These are phyloP conservation scores for Geotrichum macrosporum DNA, from an alignment of 1,139 yeast genomes.

Conservation along the genomic window DNA sequence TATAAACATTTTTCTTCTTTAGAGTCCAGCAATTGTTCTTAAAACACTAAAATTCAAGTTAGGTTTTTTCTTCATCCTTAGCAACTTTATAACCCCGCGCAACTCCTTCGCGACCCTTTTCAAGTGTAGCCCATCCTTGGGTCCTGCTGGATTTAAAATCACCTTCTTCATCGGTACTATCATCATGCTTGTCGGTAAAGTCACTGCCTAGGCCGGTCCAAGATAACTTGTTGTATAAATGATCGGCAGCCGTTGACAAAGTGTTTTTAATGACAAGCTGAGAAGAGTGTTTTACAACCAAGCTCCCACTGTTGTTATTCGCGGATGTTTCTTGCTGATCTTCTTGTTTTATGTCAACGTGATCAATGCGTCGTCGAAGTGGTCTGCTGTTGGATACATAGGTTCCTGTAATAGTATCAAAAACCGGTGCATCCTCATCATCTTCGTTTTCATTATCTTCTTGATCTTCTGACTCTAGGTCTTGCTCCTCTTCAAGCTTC, in stretches of 20 bases:
- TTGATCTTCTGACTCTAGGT: constrained; percentile 30
- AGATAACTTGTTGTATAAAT: constrained; percentile 57
- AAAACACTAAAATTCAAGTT: background rate
- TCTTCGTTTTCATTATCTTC: constrained; percentile 28
- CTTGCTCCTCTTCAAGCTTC: constrained; percentile 36
- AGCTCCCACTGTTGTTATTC: constrained; percentile 35
- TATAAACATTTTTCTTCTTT: no score
- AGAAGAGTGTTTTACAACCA: constrained; percentile 57
- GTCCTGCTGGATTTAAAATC: constrained; percentile 43
- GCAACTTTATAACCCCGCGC: constrained; percentile 72
- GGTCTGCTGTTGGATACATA: constrained; percentile 69
- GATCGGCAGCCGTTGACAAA: constrained; percentile 82
- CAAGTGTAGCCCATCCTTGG: constrained; percentile 54
- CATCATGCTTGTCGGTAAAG: constrained; percentile 44
- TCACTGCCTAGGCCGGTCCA: constrained; percentile 97
- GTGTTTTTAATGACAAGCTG: constrained; percentile 68
- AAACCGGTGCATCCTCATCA: constrained; percentile 72
- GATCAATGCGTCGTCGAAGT: constrained; percentile 53
- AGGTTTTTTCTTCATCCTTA: constrained; percentile 19
- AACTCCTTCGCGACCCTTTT: constrained; percentile 78
- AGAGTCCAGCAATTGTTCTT: no score
- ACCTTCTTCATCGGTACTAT: constrained; percentile 37
- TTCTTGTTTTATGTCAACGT: constrained; percentile 52
- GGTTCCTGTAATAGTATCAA: constrained; percentile 83
- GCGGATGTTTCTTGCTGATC: constrained; percentile 18